A percentile compares a stretch with the other conserved stretches of the same genome.
Evolutionary conservation across 345 rosid genomes (phyloP).

Genomic region (Gynandropsis gynandra): DNA sequence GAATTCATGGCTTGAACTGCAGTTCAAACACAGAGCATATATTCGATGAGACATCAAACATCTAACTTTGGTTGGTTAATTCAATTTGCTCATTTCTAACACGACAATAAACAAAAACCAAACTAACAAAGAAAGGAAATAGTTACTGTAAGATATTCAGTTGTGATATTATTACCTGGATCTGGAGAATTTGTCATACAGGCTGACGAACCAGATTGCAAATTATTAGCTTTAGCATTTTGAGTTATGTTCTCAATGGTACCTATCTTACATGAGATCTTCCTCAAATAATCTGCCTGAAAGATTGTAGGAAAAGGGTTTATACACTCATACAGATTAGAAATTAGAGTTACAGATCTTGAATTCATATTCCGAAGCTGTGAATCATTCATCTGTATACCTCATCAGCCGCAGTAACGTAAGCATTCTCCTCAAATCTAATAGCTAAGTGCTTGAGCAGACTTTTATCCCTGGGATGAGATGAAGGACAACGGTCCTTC

Average conservation of each 20-base stretch:
- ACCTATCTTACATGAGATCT: conserved; percentile 45
- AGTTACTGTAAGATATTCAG: conserved; percentile 5
- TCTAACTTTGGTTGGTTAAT: too few relatives aligned
- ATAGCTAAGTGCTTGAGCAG: conserved; percentile 43
- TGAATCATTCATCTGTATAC: conserved; percentile 27
- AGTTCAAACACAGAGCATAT: not conserved
- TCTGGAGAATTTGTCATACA: conserved; percentile 35
- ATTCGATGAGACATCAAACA: too few relatives aligned
- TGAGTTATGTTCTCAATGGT: conserved; percentile 39
- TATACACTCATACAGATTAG: not conserved
- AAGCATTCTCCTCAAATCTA: conserved; percentile 53
- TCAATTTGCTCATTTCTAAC: too few relatives aligned
- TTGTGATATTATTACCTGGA: conserved; percentile 34
- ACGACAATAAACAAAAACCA: too few relatives aligned
- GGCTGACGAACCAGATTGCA: conserved; percentile 30
- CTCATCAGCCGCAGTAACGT: conserved; percentile 39
- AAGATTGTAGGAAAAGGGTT: not conserved
- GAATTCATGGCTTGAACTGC: conserved; percentile 42
- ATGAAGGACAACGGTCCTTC: conserved; percentile 38
- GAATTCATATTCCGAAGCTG: conserved; percentile 6
- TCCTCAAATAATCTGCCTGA: conserved; percentile 60
- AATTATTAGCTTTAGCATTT: conserved; percentile 27
- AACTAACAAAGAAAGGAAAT: not conserved
- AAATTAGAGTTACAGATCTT: not conserved
- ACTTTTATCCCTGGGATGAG: conserved; percentile 33